Conservation (phyloP, 176 grass and related monocot genomes). For the Lolium rigidum region DNA sequence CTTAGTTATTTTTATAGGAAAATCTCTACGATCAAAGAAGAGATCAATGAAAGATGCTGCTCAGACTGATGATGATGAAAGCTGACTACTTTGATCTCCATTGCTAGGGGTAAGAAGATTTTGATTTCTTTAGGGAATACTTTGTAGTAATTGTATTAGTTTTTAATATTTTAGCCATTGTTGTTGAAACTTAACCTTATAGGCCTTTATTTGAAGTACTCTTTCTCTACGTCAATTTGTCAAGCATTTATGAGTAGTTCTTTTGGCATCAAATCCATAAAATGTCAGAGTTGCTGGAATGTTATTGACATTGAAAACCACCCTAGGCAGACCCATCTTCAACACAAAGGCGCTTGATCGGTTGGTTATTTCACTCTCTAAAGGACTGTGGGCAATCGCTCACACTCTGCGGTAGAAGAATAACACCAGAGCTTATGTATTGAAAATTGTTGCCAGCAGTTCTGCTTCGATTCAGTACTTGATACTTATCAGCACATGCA, state of each 20-base stretch:
- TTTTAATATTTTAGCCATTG: background rate
- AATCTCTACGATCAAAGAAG: constrained; percentile 54
- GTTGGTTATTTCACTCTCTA: background rate
- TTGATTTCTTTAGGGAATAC: background rate
- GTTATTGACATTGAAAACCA: background rate
- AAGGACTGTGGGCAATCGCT: background rate
- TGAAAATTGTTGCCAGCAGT: background rate
- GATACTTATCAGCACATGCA: background rate
- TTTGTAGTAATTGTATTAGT: background rate
- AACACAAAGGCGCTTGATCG: background rate
- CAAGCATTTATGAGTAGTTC: constrained; percentile 25
- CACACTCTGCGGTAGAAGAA: background rate
- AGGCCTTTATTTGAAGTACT: background rate
- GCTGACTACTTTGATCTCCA: constrained; percentile 53
- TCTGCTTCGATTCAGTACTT: constrained; percentile 8
- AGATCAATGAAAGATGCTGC: constrained; percentile 52
- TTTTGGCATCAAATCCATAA: constrained; percentile 33
- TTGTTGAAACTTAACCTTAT: background rate
- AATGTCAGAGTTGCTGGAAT: background rate
- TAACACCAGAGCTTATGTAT: background rate
- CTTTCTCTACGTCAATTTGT: background rate
- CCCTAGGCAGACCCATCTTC: background rate
- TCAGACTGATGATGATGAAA: constrained; percentile 79
- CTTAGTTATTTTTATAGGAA: constrained; percentile 47
- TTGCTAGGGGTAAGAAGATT: constrained; percentile 46